Evolutionary conservation across 1,284 basidiomycete genomes (phyloP), one percentile per base, ranked within the genome.

Genomic region (Moesziomyces parantarcticus): DNA sequence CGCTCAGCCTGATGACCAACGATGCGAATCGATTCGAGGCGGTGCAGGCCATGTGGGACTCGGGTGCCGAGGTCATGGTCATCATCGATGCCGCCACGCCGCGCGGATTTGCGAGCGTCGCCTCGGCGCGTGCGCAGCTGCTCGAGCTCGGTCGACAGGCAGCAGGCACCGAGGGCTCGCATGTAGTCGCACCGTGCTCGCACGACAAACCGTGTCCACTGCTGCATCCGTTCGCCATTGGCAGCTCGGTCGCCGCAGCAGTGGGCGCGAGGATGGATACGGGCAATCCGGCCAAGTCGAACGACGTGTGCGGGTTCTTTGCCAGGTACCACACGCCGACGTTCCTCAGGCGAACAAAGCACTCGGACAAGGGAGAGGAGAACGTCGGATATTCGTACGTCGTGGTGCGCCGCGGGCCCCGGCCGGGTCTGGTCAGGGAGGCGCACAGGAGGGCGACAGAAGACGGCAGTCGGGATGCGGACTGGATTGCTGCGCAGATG

Each of bases 321-420:
- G 95, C 98, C 83, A 88, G 92, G 49, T 85, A 96, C 41, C 92
- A 95, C 80, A 88, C 92, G 16, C 95, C 96, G 8, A 85, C 87
- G 10, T 97, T 96, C 84, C 87, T 94, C 42, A 90, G 94, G 34
- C 88, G 87, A 71, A 97, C 94, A 7, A 96, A 96, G 83, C 92
- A 95, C 83, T 90, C 90, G 16, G 88, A 88, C 32, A 84, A 88
- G 39, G 92, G 92, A 3, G 92, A 96, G 77, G 93, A 96, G 84
- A 91, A 94, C 74, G 88, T 90, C 39, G 89, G 89, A 29, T 97
- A 94, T 82, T 93, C 93, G 20, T 99, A 99, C 82, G 89, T 98
- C 41, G 91, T 95, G 26, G 88, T 99, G 53, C 89, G 90, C 32
- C 88, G 93, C 41, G 96, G 95, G 1, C 68, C 85, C 23, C 87